These are phyloP conservation scores for Lophium mytilinum DNA, from an alignment of 495 filamentous ascomycete species.

Conservation along the genomic window DNA sequence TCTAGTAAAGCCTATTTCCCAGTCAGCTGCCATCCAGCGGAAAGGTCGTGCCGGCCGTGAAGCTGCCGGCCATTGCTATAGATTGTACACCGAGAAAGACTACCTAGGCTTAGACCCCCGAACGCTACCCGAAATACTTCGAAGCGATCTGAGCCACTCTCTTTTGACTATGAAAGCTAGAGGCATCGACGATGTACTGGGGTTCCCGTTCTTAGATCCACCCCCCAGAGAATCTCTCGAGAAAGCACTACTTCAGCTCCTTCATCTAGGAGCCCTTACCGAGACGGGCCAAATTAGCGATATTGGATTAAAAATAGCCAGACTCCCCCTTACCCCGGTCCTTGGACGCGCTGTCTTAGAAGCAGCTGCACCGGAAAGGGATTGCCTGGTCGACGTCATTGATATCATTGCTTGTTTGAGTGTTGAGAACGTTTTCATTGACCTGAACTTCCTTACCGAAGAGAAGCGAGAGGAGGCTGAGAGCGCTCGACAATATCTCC, in stretches of 20 bases:
- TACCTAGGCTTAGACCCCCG: constrained; percentile 62
- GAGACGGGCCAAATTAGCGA: constrained; percentile 65
- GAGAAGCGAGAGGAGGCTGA: constrained; percentile 75
- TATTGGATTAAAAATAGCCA: constrained; percentile 67
- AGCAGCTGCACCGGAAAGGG: constrained; percentile 56
- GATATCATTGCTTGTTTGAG: constrained; percentile 87
- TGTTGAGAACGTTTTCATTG: constrained; percentile 71
- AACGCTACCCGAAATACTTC: constrained; percentile 80
- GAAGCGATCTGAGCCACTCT: constrained; percentile 77
- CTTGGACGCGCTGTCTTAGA: constrained; percentile 78
- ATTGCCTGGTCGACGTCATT: constrained; percentile 75
- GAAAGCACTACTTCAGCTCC: constrained; percentile 75
- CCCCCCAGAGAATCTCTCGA: constrained; percentile 70
- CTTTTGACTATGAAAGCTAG: constrained; percentile 92
- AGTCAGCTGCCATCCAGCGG: constrained; percentile 86
- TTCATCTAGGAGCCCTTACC: constrained; percentile 66
- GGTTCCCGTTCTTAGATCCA: constrained; percentile 78
- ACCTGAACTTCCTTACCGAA: constrained; percentile 64
- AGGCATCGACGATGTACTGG: constrained; percentile 71
- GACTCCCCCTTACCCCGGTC: constrained; percentile 71
- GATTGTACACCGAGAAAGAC: constrained; percentile 78
- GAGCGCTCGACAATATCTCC: constrained; percentile 60
- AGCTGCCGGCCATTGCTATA: constrained; percentile 78
- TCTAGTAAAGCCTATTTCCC: constrained; percentile 82
- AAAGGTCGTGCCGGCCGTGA: constrained; percentile 91